Percentiles rank a stretch among this genome's conserved stretches.
These are phyloP conservation scores for Eruca vesicaria DNA, from an alignment of 441 rosid genomes.

Conservation along the genomic window DNA sequence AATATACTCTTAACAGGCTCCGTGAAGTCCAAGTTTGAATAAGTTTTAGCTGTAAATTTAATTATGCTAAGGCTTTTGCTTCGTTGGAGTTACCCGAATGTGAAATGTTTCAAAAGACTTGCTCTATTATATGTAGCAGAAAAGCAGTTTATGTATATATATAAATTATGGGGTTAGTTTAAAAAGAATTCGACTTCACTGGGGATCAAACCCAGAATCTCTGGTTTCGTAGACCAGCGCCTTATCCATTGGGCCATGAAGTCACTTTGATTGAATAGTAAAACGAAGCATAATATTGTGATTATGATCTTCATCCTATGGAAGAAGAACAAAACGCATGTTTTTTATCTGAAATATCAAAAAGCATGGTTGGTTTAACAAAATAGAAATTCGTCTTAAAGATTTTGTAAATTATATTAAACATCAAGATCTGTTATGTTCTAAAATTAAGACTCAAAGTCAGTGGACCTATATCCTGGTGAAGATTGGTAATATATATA, in stretches of 20 bases:
- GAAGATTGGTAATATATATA: too few species aligned
- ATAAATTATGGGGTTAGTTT: neutral
- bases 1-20: slow-evolving; percentile 30
- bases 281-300: slow-evolving; percentile 58
- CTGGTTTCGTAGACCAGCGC: slow-evolving; percentile 99
- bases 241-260: slow-evolving; percentile 20
- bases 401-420: neutral
- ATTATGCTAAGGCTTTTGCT: neutral
- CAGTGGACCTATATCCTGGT: neutral
- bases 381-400: neutral
- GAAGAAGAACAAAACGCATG: too few species aligned
- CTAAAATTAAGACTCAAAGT: neutral
- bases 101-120: neutral
- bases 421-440: neutral
- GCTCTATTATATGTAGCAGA: neutral
- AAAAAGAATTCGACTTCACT: slow-evolving; percentile 68
- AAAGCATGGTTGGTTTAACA: neutral
- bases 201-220: slow-evolving; percentile 99
- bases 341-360: too few species aligned
- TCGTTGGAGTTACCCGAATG: neutral
- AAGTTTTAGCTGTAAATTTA: neutral
- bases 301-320: slow-evolving; percentile 77
- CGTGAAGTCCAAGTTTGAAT: slow-evolving; percentile 18
- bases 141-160: neutral
- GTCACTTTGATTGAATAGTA: neutral